These are phyloP conservation scores for Rusavskia elegans DNA, from an alignment of 495 filamentous ascomycete species.

Conservation along the genomic window DNA sequence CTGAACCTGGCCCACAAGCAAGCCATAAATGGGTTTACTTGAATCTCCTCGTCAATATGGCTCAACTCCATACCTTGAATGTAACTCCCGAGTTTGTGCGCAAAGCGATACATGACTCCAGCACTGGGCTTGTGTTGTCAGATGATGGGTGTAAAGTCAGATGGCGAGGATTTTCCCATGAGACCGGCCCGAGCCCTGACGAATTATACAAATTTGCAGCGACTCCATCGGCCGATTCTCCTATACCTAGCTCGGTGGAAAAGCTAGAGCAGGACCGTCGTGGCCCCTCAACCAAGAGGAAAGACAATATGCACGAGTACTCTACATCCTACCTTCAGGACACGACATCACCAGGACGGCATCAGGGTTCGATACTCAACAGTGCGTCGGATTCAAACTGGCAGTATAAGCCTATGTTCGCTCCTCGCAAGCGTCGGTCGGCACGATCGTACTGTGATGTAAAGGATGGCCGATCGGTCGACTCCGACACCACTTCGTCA, in stretches of 20 bases:
- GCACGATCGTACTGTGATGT: constrained; percentile 21
- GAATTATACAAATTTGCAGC: constrained; percentile 6
- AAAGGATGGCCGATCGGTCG: constrained; percentile 11
- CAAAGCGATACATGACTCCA: constrained; percentile 46
- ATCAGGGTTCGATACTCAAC: constrained; percentile 14
- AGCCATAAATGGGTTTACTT: constrained; percentile 62
- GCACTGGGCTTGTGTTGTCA: constrained; percentile 55
- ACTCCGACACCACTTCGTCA: background rate
- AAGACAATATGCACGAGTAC: too few relatives aligned
- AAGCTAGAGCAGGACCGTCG: too few relatives aligned
- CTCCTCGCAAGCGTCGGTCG: constrained; percentile 21
- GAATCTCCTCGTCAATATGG: constrained; percentile 67
- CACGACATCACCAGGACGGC: too few relatives aligned
- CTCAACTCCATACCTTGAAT: constrained; percentile 38
- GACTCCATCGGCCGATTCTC: background rate
- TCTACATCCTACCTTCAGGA: too few relatives aligned
- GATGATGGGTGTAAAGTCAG: constrained; percentile 55
- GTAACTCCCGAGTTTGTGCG: constrained; percentile 60
- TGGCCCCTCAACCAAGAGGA: too few relatives aligned
- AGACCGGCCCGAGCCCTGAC: constrained; percentile 42
- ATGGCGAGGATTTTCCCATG: constrained; percentile 51
- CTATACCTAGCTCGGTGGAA: background rate
- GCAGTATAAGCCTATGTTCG: constrained; percentile 49
- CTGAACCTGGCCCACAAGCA: constrained; percentile 11
- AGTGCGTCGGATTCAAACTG: constrained; percentile 23